Evolutionary conservation across 352 stramenopile genomes (phyloP), one percentile per base, ranked within the genome.

Genomic region (Phytopythium boreale): DNA sequence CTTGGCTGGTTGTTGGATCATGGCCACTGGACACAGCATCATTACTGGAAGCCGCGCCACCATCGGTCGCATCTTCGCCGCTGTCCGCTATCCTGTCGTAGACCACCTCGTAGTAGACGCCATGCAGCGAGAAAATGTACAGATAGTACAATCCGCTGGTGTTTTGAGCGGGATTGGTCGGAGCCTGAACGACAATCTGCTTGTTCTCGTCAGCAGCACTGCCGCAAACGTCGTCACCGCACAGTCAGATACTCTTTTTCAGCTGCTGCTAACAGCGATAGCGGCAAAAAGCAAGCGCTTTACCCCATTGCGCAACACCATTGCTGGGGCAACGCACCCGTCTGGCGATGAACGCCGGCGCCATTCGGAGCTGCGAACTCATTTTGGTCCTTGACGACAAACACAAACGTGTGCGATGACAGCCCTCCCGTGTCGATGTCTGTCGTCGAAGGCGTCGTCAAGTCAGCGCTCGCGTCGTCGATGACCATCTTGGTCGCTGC

Each of bases 281-380:
- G 2, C 39, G 39, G n/a, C 19, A 59, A 26, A 59, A n/a, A n/a
- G n/a, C n/a, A n/a, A n/a, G 41, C 4, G 2, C 6, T 44, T 12
- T 50, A 64, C 59, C 59, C 69, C 14, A 89, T 63, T 0, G 68
- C 74, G 0, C 75, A 84, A 36, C 74, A 83, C 77, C 80, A 89
- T 62, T 89, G 80, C n/a, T 63, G 66, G 4, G 77, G 74, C 7
- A 82, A 52, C 20, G 59, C 43, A 9, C 41, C 60, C 46, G 62
- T 49, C 6, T 64, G 59, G 11, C 66, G 34, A 26, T 69, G 64
- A 19, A 64, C 58, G 2, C 29, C 61, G 26, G 37, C 60, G 51
- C n/a, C 14, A 34, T 31, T 37, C 2, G 43, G 31, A 37, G 37
- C 4, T 19, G 41, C 15, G 41, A n/a, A 37, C 24, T 70, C 57